Percentiles rank a stretch among this genome's conserved stretches.
Evolutionary conservation across 2,329 filamentous ascomycete genomes (phyloP).

Genomic region (Paradendryphiella salina): DNA sequence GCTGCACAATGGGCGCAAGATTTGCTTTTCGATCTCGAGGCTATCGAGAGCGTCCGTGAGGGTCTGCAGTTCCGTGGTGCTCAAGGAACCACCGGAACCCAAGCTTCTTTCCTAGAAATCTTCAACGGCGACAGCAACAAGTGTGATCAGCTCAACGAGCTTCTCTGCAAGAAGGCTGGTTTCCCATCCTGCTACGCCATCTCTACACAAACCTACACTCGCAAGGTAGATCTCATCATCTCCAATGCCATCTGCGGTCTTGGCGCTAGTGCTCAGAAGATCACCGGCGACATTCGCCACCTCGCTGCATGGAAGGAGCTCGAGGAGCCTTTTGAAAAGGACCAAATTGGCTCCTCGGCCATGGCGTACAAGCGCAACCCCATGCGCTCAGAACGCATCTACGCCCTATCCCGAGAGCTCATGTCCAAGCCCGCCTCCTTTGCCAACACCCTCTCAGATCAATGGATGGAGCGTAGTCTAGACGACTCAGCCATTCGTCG

Average conservation of each 20-base stretch:
- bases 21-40: slow-evolving; percentile 72
- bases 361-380: slow-evolving; percentile 68
- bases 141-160: slow-evolving; percentile 64
- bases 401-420: slow-evolving; percentile 61
- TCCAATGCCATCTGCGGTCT: slow-evolving; percentile 78
- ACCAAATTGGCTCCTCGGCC: slow-evolving; percentile 57
- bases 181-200: slow-evolving; percentile 65
- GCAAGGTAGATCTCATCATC: slow-evolving; percentile 82
- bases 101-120: slow-evolving; percentile 72
- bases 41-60: slow-evolving; percentile 69
- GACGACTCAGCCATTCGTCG: slow-evolving; percentile 74
- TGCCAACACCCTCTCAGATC: slow-evolving; percentile 66
- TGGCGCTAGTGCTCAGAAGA: slow-evolving; percentile 76
- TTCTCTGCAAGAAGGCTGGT: slow-evolving; percentile 68
- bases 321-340: slow-evolving; percentile 80
- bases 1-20: slow-evolving; percentile 77
- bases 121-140: slow-evolving; percentile 64
- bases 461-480: slow-evolving; percentile 78
- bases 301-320: slow-evolving; percentile 78
- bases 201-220: slow-evolving; percentile 73
- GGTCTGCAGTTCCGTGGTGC: slow-evolving; percentile 73
- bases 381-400: slow-evolving; percentile 64
- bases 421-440: slow-evolving; percentile 60
- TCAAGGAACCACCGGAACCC: slow-evolving; percentile 51
- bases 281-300: slow-evolving; percentile 73